Evolutionary conservation across 1,284 basidiomycete genomes (phyloP).

Genomic region (Xerocomus minutiporus): DNA sequence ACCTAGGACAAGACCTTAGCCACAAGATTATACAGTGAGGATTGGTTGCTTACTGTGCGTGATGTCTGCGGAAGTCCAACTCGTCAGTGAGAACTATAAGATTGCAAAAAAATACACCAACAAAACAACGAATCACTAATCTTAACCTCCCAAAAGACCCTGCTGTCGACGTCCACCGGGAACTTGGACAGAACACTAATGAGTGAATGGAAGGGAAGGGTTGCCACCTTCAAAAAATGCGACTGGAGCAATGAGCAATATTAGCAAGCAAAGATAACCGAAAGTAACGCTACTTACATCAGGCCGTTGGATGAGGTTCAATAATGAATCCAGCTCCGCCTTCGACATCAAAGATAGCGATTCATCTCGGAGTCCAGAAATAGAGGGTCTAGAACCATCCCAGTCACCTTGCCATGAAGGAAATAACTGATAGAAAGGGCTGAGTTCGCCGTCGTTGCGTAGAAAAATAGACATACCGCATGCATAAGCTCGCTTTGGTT

Average conservation of each 20-base stretch:
- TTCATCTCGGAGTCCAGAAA: constrained; percentile 55
- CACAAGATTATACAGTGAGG: neutral
- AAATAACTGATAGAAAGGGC: constrained; percentile 50
- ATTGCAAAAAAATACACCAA: constrained; percentile 33
- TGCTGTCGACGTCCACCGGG: constrained; percentile 64
- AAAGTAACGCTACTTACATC: constrained; percentile 48
- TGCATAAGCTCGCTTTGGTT: constrained; percentile 74
- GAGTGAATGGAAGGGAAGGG: constrained; percentile 70
- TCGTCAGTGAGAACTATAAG: constrained; percentile 5
- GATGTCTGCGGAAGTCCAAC: constrained; percentile 9
- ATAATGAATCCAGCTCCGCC: constrained; percentile 56
- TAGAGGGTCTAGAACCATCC: constrained; percentile 59
- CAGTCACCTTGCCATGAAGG: constrained; percentile 76
- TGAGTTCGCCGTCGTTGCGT: constrained; percentile 6
- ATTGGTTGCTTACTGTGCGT: constrained; percentile 20
- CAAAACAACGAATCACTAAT: constrained; percentile 63
- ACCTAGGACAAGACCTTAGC: constrained; percentile 19
- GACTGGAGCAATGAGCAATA: constrained; percentile 42
- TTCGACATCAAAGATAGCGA: constrained; percentile 60
- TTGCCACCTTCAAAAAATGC: constrained; percentile 78
- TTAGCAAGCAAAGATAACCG: constrained; percentile 8
- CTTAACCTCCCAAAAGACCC: constrained; percentile 61
- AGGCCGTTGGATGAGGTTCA: constrained; percentile 67
- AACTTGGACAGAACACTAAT: constrained; percentile 71
- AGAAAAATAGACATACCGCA: constrained; percentile 45